Base-by-base conservation (phyloP, 2,329 filamentous ascomycete genomes). In the Cladorrhinum sp. region DNA sequence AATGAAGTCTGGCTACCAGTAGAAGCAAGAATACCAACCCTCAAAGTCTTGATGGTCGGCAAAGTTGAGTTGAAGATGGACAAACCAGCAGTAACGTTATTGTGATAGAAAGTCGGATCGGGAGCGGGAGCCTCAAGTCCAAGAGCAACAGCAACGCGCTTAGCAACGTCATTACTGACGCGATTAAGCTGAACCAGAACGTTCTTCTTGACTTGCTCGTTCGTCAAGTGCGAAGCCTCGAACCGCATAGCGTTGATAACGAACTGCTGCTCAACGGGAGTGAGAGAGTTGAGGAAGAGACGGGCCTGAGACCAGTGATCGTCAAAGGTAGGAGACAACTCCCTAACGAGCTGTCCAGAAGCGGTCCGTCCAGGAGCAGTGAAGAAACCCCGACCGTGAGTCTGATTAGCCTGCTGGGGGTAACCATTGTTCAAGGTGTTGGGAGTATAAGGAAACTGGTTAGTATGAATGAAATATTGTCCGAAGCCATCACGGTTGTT, bases 401-500 rank as follows among this genome's bases (percentile, higher is more conserved):
- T 83, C 71, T 88, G 81, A 73, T 84, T 87, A 12, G 89, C 88
- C 69, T 90, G 87, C 62, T 78, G 79, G 1, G 88, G 89, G 51
- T 76, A 83, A 18, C 83, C 86, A 23, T 75, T 75, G 75, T 88
- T 89, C 24, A 88, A 71, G 0, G 86, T 87, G 73, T 90, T 91
- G 45, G 87, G 88, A 0, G 79, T 78, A 73, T 91, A 92, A 27
- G 84, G 77, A 48, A 82, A 79, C 1, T 76, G 84, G 74, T 91
- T 91, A 55, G 83, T 80, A 59, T 87, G 87, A 59, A 91, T 87
- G 66, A 84, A 83, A 73, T 83, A 85, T 73, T 91, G 89, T 1
- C 73, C 85, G n/a, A 84, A 83, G 16, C 88, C 88, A 65, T 91
- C 88, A 1, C 88, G 85, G 75, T 90, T 89, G 76, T 91, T 91